phyloP scores from a whole-genome alignment of 371 early-diverging fungal species.

The Mucor saturninus region DNA sequence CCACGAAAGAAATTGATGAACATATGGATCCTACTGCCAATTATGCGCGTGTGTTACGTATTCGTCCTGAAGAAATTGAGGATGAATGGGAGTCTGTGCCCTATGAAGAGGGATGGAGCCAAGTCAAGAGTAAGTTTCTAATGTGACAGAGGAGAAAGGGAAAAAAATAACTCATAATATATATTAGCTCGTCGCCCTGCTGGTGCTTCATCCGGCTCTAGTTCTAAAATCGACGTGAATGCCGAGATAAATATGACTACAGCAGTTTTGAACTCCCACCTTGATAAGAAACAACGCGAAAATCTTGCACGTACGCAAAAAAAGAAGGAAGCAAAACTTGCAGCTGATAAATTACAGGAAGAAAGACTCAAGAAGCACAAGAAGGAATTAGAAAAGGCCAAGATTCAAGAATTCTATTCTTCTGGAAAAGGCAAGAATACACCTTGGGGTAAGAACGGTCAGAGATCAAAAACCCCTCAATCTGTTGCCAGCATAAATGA shows the following conservation, averaged over 20 bases:
- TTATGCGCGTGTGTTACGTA: slow-evolving; percentile 51
- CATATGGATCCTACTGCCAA: slow-evolving; percentile 46
- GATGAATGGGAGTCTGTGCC: slow-evolving; percentile 39
- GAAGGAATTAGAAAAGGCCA: slow-evolving; percentile 38
- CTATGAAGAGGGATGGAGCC: slow-evolving; percentile 41
- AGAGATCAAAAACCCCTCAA: slow-evolving; percentile 27
- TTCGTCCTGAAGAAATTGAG: slow-evolving; percentile 40
- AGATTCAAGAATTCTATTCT: slow-evolving; percentile 47
- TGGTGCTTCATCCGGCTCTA: background rate
- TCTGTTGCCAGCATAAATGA: slow-evolving; percentile 42
- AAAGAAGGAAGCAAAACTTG: slow-evolving; percentile 48
- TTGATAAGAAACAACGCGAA: slow-evolving; percentile 61
- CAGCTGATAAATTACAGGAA: slow-evolving; percentile 47
- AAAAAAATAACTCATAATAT: background rate
- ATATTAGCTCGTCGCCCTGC: slow-evolving; percentile 16
- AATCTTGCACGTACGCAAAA: slow-evolving; percentile 47
- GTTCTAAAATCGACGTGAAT: slow-evolving; percentile 3
- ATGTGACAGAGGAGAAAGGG: background rate
- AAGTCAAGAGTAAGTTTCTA: slow-evolving; percentile 29
- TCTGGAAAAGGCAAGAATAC: slow-evolving; percentile 48
- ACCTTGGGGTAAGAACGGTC: slow-evolving; percentile 37
- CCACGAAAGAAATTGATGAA: slow-evolving; percentile 42
- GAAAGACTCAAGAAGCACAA: slow-evolving; percentile 58
- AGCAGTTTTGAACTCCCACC: background rate
- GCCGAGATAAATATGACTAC: background rate